phyloP scores from a whole-genome alignment of 2,329 filamentous ascomycete genomes.

The Monosporascus sp. region DNA sequence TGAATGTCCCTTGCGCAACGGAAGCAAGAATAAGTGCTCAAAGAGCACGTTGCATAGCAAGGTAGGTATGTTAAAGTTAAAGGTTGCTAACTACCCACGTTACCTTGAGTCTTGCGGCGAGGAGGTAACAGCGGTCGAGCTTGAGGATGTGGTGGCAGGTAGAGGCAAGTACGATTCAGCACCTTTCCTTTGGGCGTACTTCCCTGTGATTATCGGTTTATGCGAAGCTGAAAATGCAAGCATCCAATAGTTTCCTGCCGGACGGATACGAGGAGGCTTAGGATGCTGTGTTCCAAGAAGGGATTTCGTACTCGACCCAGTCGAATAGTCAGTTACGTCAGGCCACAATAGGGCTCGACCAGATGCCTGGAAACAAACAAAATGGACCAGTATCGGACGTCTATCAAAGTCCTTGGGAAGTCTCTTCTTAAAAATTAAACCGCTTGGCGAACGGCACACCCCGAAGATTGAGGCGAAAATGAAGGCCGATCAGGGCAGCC shows the following conservation, averaged over 20 bases:
- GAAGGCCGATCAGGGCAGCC: not conserved
- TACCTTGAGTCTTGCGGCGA: not conserved
- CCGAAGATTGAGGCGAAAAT: not conserved
- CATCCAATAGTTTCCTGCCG: not conserved
- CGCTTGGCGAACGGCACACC: not conserved
- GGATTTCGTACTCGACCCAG: not conserved
- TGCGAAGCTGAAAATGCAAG: not conserved
- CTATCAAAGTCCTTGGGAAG: not conserved
- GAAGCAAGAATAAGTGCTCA: constrained; percentile 2
- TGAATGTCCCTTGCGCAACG: not conserved
- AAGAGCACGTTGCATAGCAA: not conserved
- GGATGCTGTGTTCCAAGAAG: not conserved
- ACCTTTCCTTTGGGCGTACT: not conserved
- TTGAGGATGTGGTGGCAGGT: not conserved
- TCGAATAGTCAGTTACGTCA: not conserved
- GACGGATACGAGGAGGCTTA: not conserved
- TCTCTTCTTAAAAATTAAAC: not conserved
- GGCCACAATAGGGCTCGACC: not conserved
- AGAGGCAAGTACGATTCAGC: not conserved
- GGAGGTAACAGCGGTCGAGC: too few relatives aligned
- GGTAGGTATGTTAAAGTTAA: not conserved
- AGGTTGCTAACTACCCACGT: not conserved
- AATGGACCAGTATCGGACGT: not conserved
- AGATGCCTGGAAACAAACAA: not conserved
- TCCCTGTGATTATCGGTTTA: not conserved